Percentiles rank a stretch among this genome's conserved stretches.
phyloP scores from a whole-genome alignment of 495 filamentous ascomycete genomes.

The Penicillium antarcticum region DNA sequence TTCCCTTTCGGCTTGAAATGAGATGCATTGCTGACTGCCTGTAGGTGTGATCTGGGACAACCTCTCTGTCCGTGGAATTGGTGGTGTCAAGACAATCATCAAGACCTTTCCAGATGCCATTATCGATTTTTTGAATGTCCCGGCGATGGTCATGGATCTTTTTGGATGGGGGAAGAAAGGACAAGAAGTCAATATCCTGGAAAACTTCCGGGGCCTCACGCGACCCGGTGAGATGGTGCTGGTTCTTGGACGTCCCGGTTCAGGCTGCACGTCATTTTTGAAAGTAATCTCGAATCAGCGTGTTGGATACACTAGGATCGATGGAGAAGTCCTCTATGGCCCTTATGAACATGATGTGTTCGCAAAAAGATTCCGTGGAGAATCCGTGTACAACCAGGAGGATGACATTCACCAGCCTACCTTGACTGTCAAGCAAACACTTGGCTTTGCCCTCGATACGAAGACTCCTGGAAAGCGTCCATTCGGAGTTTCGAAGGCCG shows the following conservation, averaged over 20 bases:
- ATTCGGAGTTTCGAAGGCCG: slow-evolving; percentile 57
- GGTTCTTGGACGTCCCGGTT: slow-evolving; percentile 81
- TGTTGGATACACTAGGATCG: slow-evolving; percentile 70
- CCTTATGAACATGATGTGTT: slow-evolving; percentile 60
- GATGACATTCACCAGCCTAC: slow-evolving; percentile 80
- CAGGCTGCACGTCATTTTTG: slow-evolving; percentile 84
- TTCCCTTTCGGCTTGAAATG: neutral
- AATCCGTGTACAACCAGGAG: slow-evolving; percentile 83
- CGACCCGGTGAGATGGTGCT: slow-evolving; percentile 88
- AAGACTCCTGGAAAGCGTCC: slow-evolving; percentile 75
- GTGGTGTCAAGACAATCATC: slow-evolving; percentile 72
- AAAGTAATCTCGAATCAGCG: slow-evolving; percentile 82
- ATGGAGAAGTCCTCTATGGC: slow-evolving; percentile 78
- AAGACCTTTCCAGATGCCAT: slow-evolving; percentile 83
- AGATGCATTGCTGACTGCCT: slow-evolving; percentile 1
- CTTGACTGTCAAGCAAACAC: slow-evolving; percentile 78
- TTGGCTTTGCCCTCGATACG: slow-evolving; percentile 78
- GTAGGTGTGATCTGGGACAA: slow-evolving; percentile 73
- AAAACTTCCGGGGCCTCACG: slow-evolving; percentile 55
- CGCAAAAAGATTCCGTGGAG: slow-evolving; percentile 68
- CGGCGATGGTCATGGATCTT: slow-evolving; percentile 55
- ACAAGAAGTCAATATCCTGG: slow-evolving; percentile 58
- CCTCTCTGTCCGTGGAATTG: slow-evolving; percentile 73
- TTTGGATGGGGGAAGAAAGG: slow-evolving; percentile 60
- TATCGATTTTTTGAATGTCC: slow-evolving; percentile 69